Evolutionary conservation across 106 monocot genomes (phyloP), one percentile per base, ranked within the genome.

Genomic region (Dioscorea dumetorum): DNA sequence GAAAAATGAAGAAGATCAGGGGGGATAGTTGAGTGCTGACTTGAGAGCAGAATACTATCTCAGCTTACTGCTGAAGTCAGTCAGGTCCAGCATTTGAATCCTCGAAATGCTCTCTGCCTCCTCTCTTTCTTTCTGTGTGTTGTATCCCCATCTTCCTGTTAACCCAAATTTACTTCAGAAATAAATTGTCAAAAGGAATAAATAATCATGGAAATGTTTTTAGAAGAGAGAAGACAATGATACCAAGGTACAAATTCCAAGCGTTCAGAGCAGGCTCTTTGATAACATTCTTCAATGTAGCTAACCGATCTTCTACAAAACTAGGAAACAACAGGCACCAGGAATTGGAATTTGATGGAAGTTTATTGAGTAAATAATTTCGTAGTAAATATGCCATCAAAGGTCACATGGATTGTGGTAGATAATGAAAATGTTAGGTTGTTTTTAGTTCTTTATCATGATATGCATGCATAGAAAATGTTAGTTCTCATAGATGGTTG

Each of bases 211-310:
- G 59, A 23, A 15, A 66, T 3, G n/a, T 16, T 41, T 6, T 41
- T 10, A 61, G 57, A 49, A 35, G 63, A 51, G 11, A 57, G 61
- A 60, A 78, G 49, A 21, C 7, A 5, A 54, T 6, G 41, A 61
- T 88, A 99, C 99, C 93, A 2, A 99, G 68, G 78, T 99, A 99
- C 61, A 99, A 70, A 60, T 99, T 93, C 99, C 99, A 99, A 33
- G 79, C 69, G 67, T 87, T 73, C 60, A 99, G 63, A 50, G 79
- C 82, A 34, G 87, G 80, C 63, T 93, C 93, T 76, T 90, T 93
- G 41, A 99, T 93, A 23, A 99, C 99, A 69, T 87, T 93, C 83
- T 90, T 93, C 59, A 93, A 69, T 63, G 99, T 99, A 60, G 84
- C 81, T 57, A 99, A 84, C 15, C 99, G 84, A 56, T 99, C 99